These are phyloP conservation scores for Cymbopogon citratus DNA, from an alignment of 176 grass and related monocot genomes.

Conservation along the genomic window DNA sequence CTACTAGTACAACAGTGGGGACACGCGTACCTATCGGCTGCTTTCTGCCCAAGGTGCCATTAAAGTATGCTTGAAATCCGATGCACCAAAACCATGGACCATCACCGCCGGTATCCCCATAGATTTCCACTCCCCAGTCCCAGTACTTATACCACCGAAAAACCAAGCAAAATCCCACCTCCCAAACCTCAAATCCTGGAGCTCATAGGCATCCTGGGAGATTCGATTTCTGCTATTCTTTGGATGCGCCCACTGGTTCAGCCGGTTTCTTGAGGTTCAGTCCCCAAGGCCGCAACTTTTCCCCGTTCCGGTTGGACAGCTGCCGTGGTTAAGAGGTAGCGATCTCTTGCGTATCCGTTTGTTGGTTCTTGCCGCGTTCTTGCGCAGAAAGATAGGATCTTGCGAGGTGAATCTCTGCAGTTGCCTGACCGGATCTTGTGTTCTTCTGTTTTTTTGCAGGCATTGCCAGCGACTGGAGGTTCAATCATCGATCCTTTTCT, in stretches of 20 bases:
- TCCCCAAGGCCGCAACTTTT: neutral
- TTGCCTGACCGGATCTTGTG: constrained; percentile 3
- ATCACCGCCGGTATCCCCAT: constrained; percentile 40
- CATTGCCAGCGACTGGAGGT: constrained; percentile 4
- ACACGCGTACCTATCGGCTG: neutral
- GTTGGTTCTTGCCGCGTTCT: constrained; percentile 1
- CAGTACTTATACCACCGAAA: constrained; percentile 23
- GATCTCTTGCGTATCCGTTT: neutral
- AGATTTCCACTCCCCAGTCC: constrained; percentile 23
- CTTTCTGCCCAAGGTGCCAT: neutral
- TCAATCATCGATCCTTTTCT: neutral
- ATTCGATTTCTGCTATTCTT: neutral
- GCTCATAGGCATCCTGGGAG: neutral
- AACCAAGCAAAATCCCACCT: constrained; percentile 2
- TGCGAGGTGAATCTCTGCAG: neutral
- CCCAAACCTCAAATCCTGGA: neutral
- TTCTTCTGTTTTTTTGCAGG: neutral
- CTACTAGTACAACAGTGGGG: neutral
- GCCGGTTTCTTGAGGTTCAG: constrained; percentile 7
- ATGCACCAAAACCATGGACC: constrained; percentile 43
- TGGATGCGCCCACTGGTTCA: neutral
- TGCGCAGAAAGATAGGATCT: constrained; percentile 23
- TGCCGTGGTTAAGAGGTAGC: constrained; percentile 2
- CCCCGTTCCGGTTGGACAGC: neutral
- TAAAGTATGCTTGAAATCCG: constrained; percentile 19